Evolutionary conservation across 345 rosid species (phyloP).

Genomic region (Angophora floribunda): DNA sequence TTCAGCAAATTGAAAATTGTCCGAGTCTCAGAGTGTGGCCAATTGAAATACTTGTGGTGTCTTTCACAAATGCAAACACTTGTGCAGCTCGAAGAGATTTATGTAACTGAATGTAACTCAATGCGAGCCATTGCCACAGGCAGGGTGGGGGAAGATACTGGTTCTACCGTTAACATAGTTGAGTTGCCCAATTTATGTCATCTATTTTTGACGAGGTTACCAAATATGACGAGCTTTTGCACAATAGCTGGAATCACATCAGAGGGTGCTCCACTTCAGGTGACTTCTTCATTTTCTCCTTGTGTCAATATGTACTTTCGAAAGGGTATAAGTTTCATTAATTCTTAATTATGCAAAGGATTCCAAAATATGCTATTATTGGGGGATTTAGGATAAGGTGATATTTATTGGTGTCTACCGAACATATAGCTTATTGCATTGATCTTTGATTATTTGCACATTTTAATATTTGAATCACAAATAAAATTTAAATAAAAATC

Average conservation of each 20-base stretch:
- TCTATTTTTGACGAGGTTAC: fast-evolving
- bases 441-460: neutral
- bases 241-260: neutral
- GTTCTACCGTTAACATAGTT: neutral
- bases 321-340: fast-evolving
- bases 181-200: neutral
- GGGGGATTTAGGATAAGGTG: neutral
- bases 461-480: neutral
- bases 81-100: neutral
- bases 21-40: fast-evolving
- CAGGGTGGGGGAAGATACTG: neutral
- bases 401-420: neutral
- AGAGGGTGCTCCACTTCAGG: neutral
- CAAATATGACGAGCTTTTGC: neutral
- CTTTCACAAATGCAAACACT: neutral
- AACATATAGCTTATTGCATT: neutral
- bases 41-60: neutral
- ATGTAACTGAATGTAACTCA: fast-evolving
- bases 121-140: neutral
- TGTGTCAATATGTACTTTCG: neutral
- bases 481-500: neutral
- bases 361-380: no score
- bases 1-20: neutral
- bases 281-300: neutral
- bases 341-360: no score